Percentiles rank a stretch among this genome's conserved stretches.
Evolutionary conservation across 2,329 filamentous ascomycete genomes (phyloP).

Genomic region (Byssothecium circinans): DNA sequence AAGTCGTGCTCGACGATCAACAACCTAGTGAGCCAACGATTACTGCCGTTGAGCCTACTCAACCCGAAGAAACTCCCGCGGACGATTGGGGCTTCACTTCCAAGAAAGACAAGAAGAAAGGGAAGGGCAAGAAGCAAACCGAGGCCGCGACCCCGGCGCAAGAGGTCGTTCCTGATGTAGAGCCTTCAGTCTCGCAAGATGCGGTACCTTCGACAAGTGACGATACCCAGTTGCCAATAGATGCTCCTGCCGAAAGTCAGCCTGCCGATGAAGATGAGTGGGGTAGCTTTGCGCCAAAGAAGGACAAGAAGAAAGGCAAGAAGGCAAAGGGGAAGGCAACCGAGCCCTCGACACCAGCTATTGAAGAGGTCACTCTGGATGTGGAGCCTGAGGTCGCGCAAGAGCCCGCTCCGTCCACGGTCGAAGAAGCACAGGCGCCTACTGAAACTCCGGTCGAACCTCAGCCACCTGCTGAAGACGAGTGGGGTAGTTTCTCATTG

Average conservation of each 20-base stretch:
- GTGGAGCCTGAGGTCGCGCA: not conserved
- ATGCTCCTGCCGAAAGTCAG: not conserved
- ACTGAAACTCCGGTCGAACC: not conserved
- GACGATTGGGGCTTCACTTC: slow-evolving; percentile 9
- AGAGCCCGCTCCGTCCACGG: not conserved
- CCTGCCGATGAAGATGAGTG: not conserved
- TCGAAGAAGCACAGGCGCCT: slow-evolving; percentile 4
- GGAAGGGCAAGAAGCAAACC: slow-evolving; percentile 18
- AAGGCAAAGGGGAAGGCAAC: slow-evolving; percentile 5
- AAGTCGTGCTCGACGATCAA: slow-evolving; percentile 7
- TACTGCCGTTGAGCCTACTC: not conserved
- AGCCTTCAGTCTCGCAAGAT: not conserved
- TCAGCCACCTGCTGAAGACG: slow-evolving; percentile 14
- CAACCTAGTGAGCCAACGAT: not conserved
- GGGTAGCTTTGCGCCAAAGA: slow-evolving; percentile 3
- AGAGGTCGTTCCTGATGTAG: slow-evolving; percentile 10
- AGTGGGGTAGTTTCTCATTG: not conserved
- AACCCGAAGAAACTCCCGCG: slow-evolving; percentile 2
- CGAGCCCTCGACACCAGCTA: not conserved
- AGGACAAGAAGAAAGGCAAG: slow-evolving; percentile 19
- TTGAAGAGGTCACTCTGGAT: not conserved
- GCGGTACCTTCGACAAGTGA: not conserved
- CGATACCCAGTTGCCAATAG: not conserved
- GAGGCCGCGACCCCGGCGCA: slow-evolving; percentile 10
- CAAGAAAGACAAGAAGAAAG: slow-evolving; percentile 25